A percentile compares a stretch with the other conserved stretches of the same genome.
Evolutionary conservation across 805 yeast genomes (phyloP).

Genomic region (Citeromyces matritensis): DNA sequence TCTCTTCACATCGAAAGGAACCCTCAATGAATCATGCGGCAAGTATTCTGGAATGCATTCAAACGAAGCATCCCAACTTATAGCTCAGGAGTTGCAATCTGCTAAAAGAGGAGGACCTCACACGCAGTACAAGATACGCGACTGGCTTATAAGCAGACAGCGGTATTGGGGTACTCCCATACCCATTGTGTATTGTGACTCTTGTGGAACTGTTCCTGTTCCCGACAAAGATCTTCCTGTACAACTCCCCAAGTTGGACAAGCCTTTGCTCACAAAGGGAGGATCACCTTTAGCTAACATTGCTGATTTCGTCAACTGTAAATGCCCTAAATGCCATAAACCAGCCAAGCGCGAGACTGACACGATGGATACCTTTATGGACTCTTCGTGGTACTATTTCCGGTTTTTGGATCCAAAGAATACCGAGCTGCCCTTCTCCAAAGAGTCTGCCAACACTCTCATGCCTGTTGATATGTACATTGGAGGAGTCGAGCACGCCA

Average conservation of each 20-base stretch:
- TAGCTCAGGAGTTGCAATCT: slow-evolving; percentile 25
- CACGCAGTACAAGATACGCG: slow-evolving; percentile 57
- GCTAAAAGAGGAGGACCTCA: slow-evolving; percentile 26
- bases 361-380: slow-evolving; percentile 98
- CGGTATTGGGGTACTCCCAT: slow-evolving; percentile 98
- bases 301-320: slow-evolving; percentile 52
- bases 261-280: slow-evolving; percentile 26
- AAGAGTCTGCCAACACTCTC: slow-evolving; percentile 26
- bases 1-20: slow-evolving; percentile 27
- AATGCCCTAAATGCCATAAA: slow-evolving; percentile 70
- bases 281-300: slow-evolving; percentile 59
- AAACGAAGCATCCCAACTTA: slow-evolving; percentile 31
- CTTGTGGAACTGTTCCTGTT: slow-evolving; percentile 86
- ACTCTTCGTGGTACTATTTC: slow-evolving; percentile 92
- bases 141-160: slow-evolving; percentile 92
- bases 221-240: slow-evolving; percentile 85
- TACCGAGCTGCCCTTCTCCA: slow-evolving; percentile 31
- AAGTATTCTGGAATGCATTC: slow-evolving; percentile 32
- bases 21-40: slow-evolving; percentile 30
- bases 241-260: slow-evolving; percentile 42
- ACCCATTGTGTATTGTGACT: slow-evolving; percentile 78
- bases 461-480: slow-evolving; percentile 85
- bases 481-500: slow-evolving; percentile 97
- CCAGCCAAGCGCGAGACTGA: slow-evolving; percentile 83
- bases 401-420: slow-evolving; percentile 72